Conservation (phyloP, 1,284 basidiomycete genomes). For the Ustilago curta region DNA sequence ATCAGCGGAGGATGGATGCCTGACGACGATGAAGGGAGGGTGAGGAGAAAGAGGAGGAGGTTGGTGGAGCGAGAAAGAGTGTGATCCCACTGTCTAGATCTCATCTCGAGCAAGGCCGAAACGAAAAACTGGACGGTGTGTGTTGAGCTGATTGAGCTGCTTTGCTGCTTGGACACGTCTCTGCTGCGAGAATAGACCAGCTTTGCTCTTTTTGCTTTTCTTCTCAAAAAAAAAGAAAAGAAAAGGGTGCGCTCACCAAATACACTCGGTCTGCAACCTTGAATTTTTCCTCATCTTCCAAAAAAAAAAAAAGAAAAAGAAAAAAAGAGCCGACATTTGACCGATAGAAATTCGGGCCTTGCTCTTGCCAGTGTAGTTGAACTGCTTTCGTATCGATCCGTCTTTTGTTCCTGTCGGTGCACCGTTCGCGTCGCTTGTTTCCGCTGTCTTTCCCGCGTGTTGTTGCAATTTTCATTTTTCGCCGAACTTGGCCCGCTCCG, state of each 20-base stretch:
- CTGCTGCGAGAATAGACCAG: constrained; percentile 1
- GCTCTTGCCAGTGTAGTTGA: neutral
- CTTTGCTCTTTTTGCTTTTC: constrained; percentile 20
- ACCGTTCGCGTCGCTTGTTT: constrained; percentile 10
- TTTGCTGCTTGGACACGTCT: constrained; percentile 5
- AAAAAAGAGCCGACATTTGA: constrained; percentile 37
- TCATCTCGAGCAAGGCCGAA: constrained; percentile 1
- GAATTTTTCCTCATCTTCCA: neutral
- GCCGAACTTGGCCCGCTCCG: constrained; percentile 21
- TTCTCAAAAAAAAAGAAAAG: constrained; percentile 10
- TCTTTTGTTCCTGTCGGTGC: neutral
- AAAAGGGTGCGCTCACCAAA: neutral
- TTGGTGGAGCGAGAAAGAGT: neutral
- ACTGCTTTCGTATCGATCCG: constrained; percentile 35
- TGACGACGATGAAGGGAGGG: constrained; percentile 2
- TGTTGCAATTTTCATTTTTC: constrained; percentile 17
- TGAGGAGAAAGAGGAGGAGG: neutral
- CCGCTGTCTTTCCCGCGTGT: neutral
- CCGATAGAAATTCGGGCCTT: constrained; percentile 29
- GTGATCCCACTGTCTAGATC: constrained; percentile 1
- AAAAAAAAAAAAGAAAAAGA: neutral
- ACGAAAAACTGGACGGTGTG: constrained; percentile 3
- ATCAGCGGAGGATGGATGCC: constrained; percentile 13
- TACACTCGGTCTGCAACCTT: neutral
- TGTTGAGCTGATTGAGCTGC: neutral